Conservation (phyloP, 139 green algal genomes). For the Tetradesmus lagerheimii region DNA sequence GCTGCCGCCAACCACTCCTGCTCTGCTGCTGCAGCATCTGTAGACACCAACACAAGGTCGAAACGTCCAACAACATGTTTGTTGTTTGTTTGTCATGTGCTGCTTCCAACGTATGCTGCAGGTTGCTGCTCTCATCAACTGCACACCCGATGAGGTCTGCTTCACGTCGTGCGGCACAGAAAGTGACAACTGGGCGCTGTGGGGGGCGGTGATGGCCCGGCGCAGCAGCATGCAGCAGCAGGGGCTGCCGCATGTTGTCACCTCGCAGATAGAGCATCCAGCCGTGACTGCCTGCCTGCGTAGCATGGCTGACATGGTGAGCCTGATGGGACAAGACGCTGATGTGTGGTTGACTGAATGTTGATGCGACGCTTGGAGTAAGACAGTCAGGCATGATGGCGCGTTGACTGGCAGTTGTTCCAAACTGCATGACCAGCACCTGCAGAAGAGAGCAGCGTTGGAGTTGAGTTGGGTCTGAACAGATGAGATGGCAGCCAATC, state of each 20-base stretch:
- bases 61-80: neutral
- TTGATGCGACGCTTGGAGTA: no score
- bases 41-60: no score
- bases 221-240: slow-evolving; percentile 10
- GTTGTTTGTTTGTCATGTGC: neutral
- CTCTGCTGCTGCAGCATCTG: neutral
- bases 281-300: slow-evolving; percentile 70
- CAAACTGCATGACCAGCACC: no score
- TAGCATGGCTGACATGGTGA: slow-evolving; percentile 41
- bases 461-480: no score
- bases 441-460: no score
- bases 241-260: slow-evolving; percentile 74
- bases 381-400: no score
- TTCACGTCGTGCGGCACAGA: slow-evolving; percentile 76
- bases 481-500: no score
- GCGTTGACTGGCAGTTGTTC: no score
- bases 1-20: neutral
- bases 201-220: slow-evolving; percentile 55
- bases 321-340: no score
- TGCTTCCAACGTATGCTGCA: neutral
- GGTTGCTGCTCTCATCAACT: slow-evolving; percentile 69
- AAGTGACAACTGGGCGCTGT: slow-evolving; percentile 76
- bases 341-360: no score
- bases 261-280: slow-evolving; percentile 81
- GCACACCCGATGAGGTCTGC: slow-evolving; percentile 53